Conservation (phyloP, 768 basidiomycete genomes). For the Auriscalpium vulgare region DNA sequence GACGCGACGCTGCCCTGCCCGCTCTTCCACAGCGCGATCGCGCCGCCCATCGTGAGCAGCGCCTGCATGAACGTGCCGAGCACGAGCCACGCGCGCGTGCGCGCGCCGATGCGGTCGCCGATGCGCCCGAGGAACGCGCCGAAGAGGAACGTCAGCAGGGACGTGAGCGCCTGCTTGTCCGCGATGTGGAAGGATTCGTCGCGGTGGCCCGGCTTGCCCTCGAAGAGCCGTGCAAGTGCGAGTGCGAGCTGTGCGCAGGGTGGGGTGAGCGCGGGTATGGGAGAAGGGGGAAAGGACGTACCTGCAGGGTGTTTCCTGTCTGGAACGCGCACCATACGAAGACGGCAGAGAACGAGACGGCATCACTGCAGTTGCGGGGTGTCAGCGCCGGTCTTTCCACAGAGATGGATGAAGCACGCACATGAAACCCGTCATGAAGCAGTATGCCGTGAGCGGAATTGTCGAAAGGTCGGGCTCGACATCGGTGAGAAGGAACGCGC, state of each 20-base stretch:
- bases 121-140: conserved; percentile 76
- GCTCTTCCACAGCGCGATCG: conserved; percentile 66
- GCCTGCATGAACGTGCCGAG: conserved; percentile 67
- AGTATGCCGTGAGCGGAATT: conserved; percentile 52
- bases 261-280: not conserved
- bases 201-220: conserved; percentile 33
- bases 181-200: conserved; percentile 65
- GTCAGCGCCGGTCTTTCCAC: not conserved
- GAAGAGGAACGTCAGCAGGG: conserved; percentile 66
- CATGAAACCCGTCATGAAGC: conserved; percentile 79
- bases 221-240: conserved; percentile 77
- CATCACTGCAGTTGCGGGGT: conserved; percentile 37
- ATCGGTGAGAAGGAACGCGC: conserved; percentile 27
- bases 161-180: conserved; percentile 78
- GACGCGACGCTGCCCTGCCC: conserved; percentile 46
- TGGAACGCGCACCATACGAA: conserved; percentile 86
- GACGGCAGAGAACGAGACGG: conserved; percentile 67
- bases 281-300: conserved; percentile 20
- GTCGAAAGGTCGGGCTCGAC: conserved; percentile 46
- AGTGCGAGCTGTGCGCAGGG: conserved; percentile 50
- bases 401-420: conserved; percentile 26
- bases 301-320: conserved; percentile 70
- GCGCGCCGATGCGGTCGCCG: conserved; percentile 75
- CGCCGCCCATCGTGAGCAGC: conserved; percentile 65
- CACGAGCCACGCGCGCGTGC: conserved; percentile 69